Conservation (phyloP, 176 grass and related monocot genomes). For the Musa itinerans region DNA sequence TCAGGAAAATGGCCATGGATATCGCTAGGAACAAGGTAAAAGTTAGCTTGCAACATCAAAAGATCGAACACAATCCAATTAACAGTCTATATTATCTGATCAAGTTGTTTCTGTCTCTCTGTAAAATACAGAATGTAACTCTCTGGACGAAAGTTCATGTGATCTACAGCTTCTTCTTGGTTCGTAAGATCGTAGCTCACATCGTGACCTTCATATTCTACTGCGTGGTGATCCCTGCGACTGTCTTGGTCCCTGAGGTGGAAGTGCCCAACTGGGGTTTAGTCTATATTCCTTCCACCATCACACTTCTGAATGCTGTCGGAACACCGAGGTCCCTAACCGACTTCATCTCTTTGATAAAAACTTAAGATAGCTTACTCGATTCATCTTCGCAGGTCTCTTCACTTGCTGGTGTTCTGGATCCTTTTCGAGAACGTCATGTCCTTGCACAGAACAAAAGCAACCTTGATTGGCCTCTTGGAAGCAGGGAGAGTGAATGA, state of each 20-base stretch:
- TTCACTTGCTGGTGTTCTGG: conserved; percentile 1
- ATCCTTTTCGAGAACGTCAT: conserved; percentile 8
- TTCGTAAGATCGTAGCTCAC: background rate
- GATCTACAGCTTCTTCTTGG: conserved; percentile 8
- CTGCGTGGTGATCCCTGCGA: conserved; percentile 9
- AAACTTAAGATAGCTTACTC: too few species aligned
- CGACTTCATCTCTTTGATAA: too few species aligned
- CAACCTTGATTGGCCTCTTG: background rate
- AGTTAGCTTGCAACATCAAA: background rate
- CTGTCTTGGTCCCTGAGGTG: conserved; percentile 13
- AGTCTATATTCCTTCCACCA: conserved; percentile 5
- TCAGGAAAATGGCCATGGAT: background rate
- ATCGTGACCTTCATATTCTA: conserved; percentile 2
- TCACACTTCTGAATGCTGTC: conserved; percentile 7
- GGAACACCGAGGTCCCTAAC: conserved; percentile 3
- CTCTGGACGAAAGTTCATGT: conserved; percentile 1
- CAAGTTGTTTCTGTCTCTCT: too few species aligned
- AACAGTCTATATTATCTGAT: too few species aligned
- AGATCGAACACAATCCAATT: background rate
- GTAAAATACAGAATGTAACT: background rate
- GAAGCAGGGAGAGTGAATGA: conserved; percentile 3
- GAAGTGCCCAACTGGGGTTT: conserved; percentile 1
- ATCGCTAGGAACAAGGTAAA: background rate
- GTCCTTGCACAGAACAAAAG: conserved; percentile 7
- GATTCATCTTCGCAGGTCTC: background rate